Evolutionary conservation across 345 rosid genomes (phyloP), one percentile per base, ranked within the genome.

Genomic region (Eucalyptus urophylla): DNA sequence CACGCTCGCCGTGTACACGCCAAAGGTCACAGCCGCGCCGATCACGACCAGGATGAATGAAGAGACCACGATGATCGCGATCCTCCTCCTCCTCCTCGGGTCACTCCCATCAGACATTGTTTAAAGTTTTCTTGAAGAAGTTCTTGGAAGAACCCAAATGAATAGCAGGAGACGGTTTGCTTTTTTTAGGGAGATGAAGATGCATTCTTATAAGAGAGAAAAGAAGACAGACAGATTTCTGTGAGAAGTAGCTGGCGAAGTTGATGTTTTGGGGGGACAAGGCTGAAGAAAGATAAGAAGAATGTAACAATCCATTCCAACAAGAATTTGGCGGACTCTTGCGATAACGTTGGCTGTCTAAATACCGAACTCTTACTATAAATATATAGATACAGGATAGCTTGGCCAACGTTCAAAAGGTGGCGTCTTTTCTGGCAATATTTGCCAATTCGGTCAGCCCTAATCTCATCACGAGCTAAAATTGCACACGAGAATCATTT

Each of bases 1-100:
- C 21, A 72, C 65, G 58, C 83, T 91, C 17, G 83, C 7, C 2
- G 87, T 51, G 80, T 44, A 87, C 37, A 94, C 90, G 5, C 92
- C 91, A 2, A 91, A 80, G 2, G 93, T 88, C 10, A 91, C 92
- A 2, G 92, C 92, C 8, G 89, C 87, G 17, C 92, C 94, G 69
- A 94, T 88, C 27, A 91, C 91, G 24, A 92, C 91, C 29, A 93
- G 90, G 37, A 93, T 87, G 60, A 92, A 21, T 31, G 93, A 90
- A 45, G 92, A 92, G 83, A 92, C 54, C 87, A 90, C 92, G 21
- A 93, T 90, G 15, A 89, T 49, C 8, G 87, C 92, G 22, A 91
- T 3, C 54, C 91, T 91, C 91, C 53, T 93, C 87, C 85, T 92
- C 8, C 80, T 88, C 49, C 33, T 83, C 88, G 67, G 85, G 33